A percentile compares a stretch with the other conserved stretches of the same genome.
Evolutionary conservation across 2,329 filamentous ascomycete genomes (phyloP).

Genomic region (Ustilaginoidea virens): DNA sequence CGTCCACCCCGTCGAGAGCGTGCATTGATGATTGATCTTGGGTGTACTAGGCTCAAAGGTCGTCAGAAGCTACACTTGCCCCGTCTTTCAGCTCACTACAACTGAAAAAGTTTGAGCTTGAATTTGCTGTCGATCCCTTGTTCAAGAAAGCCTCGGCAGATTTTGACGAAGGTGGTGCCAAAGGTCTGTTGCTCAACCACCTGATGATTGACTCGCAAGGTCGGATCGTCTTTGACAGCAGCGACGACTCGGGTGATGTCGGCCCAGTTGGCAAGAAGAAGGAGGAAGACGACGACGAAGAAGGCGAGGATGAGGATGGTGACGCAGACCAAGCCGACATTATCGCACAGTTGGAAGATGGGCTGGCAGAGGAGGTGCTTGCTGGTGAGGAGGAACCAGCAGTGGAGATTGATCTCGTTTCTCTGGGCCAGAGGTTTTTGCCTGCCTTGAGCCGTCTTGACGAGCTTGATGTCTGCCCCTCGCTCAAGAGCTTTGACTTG

Average conservation of each 20-base stretch:
- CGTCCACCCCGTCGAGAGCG: too few species aligned
- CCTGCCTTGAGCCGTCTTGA: constrained; percentile 64
- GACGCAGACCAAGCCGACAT: constrained; percentile 14
- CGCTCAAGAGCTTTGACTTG: constrained; percentile 83
- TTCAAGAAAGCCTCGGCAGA: constrained; percentile 98
- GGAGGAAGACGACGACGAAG: constrained; percentile 11
- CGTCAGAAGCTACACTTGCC: constrained; percentile 84
- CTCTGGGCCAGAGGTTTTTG: constrained; percentile 70
- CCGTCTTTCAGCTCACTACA: constrained; percentile 78
- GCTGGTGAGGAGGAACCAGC: constrained; percentile 27
- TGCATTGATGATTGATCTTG: too few species aligned
- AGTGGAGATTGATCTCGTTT: constrained; percentile 63
- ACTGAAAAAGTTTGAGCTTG: constrained; percentile 93
- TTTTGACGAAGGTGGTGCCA: constrained; percentile 95
- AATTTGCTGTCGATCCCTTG: constrained; percentile 92
- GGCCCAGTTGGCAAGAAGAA: constrained; percentile 17
- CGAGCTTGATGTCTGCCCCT: constrained; percentile 84
- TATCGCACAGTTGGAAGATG: constrained; percentile 23
- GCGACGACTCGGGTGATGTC: constrained; percentile 58
- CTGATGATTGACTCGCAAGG: constrained; percentile 87
- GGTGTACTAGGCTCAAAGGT: constrained; percentile 42
- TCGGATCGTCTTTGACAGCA: constrained; percentile 95
- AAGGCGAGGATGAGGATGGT: constrained; percentile 21
- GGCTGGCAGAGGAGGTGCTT: constrained; percentile 26
- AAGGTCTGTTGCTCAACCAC: constrained; percentile 87